phyloP scores from a whole-genome alignment of 352 stramenopile genomes.

The Thraustotheca clavata region DNA sequence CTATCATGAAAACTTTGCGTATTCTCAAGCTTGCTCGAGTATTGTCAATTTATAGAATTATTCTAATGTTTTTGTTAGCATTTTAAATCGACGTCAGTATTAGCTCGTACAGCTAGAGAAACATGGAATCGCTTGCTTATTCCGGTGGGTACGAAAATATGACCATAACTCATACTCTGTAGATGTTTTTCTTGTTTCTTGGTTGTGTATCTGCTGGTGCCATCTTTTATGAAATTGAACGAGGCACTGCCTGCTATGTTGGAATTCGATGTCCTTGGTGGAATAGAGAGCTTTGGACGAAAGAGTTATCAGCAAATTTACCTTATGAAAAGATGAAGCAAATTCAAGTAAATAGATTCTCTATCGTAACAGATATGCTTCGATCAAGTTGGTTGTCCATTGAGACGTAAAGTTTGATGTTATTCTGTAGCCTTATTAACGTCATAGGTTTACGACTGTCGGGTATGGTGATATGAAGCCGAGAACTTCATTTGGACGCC shows the following conservation, averaged over 20 bases:
- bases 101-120: constrained; percentile 44
- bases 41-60: background rate
- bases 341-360: constrained; percentile 40
- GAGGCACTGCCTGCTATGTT: constrained; percentile 55
- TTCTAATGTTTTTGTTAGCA: constrained; percentile 28
- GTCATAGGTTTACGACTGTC: constrained; percentile 53
- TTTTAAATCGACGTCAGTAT: constrained; percentile 53
- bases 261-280: constrained; percentile 48
- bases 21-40: constrained; percentile 69
- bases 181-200: constrained; percentile 72
- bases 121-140: constrained; percentile 54
- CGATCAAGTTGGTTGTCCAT: constrained; percentile 63
- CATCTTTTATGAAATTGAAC: constrained; percentile 67
- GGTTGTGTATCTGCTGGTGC: constrained; percentile 52
- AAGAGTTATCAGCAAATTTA: constrained; percentile 28
- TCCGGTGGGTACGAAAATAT: constrained; percentile 28
- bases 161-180: background rate
- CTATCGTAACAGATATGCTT: constrained; percentile 60
- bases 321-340: constrained; percentile 50
- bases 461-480: constrained; percentile 63
- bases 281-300: constrained; percentile 43
- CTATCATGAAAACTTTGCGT: constrained; percentile 60
- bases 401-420: constrained; percentile 36
- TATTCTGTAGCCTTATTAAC: background rate
- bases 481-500: constrained; percentile 48